phyloP scores from a whole-genome alignment of 1,284 basidiomycete genomes.

The Cutaneotrichosporon sp. region DNA sequence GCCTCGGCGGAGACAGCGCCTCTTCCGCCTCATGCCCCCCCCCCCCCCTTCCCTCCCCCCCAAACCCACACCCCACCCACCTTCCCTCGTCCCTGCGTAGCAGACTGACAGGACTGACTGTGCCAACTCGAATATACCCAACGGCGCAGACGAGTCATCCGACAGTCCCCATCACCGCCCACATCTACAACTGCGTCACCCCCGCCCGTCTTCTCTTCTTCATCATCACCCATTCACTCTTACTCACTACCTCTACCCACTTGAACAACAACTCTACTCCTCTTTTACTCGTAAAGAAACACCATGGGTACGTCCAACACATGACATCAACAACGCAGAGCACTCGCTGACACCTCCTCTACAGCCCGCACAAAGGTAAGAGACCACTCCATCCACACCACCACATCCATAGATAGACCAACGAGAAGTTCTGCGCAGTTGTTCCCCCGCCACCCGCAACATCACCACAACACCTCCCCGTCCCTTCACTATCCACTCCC shows the following conservation, averaged over 20 bases:
- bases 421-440: not conserved
- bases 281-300: not conserved
- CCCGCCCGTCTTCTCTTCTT: not conserved
- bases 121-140: conserved; percentile 2
- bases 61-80: no score
- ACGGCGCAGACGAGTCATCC: not conserved
- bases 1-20: no score
- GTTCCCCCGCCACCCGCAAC: not conserved
- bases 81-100: no score
- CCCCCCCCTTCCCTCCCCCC: no score
- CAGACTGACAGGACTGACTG: no score
- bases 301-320: conserved; percentile 11
- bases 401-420: not conserved
- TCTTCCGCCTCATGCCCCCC: no score
- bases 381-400: not conserved
- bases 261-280: not conserved
- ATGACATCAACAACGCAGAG: not conserved
- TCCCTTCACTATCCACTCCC: not conserved
- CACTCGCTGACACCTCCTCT: conserved; percentile 8
- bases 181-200: conserved; percentile 1
- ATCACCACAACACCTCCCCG: not conserved
- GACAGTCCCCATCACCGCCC: not conserved
- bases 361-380: conserved; percentile 24
- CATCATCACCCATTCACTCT: conserved; percentile 3
- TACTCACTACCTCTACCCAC: conserved; percentile 3